Evolutionary conservation across 2,329 filamentous ascomycete species (phyloP).

Genomic region (Colletotrichum sansevieriae): DNA sequence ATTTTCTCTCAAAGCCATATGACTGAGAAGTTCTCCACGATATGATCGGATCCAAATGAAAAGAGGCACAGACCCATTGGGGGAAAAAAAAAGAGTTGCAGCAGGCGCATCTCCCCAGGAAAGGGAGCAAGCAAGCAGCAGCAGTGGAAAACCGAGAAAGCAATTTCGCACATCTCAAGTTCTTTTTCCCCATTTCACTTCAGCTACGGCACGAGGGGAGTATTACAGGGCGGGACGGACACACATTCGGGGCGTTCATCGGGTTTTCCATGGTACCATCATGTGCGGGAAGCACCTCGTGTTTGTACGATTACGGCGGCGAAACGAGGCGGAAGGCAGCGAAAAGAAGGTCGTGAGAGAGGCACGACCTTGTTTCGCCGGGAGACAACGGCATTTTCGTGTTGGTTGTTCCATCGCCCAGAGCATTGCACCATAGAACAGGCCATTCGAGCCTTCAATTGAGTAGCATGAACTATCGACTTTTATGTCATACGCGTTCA

Average conservation of each 20-base stretch:
- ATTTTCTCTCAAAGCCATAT: slow-evolving; percentile 41
- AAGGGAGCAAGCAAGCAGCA: slow-evolving; percentile 16
- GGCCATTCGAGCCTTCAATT: slow-evolving; percentile 33
- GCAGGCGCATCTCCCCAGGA: slow-evolving; percentile 25
- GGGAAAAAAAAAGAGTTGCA: slow-evolving; percentile 35
- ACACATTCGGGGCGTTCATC: slow-evolving; percentile 30
- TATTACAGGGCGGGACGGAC: slow-evolving; percentile 35
- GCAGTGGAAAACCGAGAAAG: slow-evolving; percentile 28
- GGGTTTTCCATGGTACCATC: slow-evolving; percentile 35
- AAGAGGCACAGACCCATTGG: slow-evolving; percentile 37
- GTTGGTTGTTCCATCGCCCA: slow-evolving; percentile 13
- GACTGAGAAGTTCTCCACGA: slow-evolving; percentile 42
- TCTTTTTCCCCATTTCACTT: slow-evolving; percentile 20
- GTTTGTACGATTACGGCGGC: slow-evolving; percentile 34
- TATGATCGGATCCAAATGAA: slow-evolving; percentile 40
- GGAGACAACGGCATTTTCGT: slow-evolving; percentile 14
- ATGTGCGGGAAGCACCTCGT: slow-evolving; percentile 32
- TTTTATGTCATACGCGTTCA: not conserved
- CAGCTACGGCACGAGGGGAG: slow-evolving; percentile 34
- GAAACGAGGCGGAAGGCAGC: not conserved
- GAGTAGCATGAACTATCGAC: slow-evolving; percentile 21
- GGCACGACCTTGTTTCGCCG: slow-evolving; percentile 22
- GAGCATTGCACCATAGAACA: slow-evolving; percentile 38
- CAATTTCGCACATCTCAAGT: slow-evolving; percentile 19
- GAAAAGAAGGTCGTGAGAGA: slow-evolving; percentile 16